phyloP scores from a whole-genome alignment of 495 filamentous ascomycete genomes.

The Podospora pseudocomata region DNA sequence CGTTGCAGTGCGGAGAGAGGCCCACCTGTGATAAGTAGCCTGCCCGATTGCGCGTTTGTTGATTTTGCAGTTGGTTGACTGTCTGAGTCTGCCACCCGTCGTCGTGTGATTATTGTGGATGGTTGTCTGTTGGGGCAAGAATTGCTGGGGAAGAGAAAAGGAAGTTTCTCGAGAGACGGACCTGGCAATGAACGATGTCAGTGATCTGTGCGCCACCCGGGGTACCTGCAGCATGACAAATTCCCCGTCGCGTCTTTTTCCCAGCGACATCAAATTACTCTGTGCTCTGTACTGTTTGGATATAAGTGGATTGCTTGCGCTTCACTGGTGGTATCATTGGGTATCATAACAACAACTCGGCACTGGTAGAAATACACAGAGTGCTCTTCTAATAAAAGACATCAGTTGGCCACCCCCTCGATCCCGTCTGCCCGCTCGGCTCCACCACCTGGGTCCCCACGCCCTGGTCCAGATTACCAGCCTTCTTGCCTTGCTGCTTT shows the following conservation, averaged over 20 bases:
- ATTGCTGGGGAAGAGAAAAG: no score
- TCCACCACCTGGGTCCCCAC: not conserved
- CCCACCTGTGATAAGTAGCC: not conserved
- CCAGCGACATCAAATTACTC: not conserved
- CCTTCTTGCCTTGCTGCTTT: not conserved
- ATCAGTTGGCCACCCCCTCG: not conserved
- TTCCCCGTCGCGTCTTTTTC: not conserved
- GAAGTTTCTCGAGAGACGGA: no score
- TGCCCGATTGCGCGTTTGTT: not conserved
- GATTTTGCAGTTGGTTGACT: no score
- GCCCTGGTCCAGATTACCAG: not conserved
- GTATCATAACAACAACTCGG: not conserved
- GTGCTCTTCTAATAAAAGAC: not conserved
- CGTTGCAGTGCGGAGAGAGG: not conserved
- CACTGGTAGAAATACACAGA: not conserved
- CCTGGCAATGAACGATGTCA: not conserved
- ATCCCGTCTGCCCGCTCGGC: not conserved
- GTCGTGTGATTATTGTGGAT: no score
- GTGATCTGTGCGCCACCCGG: not conserved
- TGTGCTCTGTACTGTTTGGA: no score
- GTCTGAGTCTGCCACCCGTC: no score
- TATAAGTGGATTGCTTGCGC: not conserved
- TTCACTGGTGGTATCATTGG: not conserved
- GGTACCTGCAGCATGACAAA: not conserved
- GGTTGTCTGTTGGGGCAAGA: no score